Evolutionary conservation across 345 rosid genomes (phyloP), one percentile per base, ranked within the genome.

Genomic region (Corchorus olitorius): DNA sequence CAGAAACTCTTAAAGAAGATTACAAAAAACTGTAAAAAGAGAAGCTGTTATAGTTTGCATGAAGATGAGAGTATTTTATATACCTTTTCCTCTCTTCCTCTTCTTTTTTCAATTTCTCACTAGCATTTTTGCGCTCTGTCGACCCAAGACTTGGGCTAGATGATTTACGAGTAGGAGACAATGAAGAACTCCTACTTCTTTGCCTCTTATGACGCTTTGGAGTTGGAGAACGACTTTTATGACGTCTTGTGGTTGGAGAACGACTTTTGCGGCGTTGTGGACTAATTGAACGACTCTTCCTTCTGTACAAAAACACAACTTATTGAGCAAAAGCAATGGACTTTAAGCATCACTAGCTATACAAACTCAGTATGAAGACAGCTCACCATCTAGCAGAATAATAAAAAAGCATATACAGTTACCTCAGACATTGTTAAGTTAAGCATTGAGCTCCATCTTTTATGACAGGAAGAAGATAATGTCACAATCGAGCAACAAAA

Each of bases 41-140:
- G 70, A 72, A 71, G n/a, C 48, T 33, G 50, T 22, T 55, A 35
- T 10, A 65, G 55, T 33, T 48, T 13, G 33, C 20, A 64, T 43
- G 62, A 43, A 72, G 65, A 75, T 54, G 67, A 35, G 16, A 65
- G 16, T 41, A 58, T 59, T 56, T 59, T 6, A 64, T 84, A 79
- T 91, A 96, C 99, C 99, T 93, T 87, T 86, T 96, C 81, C 86
- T 92, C 84, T 90, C 93, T 83, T 91, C 98, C 78, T 90, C 98
- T 84, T 92, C 97, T 84, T 86, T 88, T 85, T 81, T 91, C 84
- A 89, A 70, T 81, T 89, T 87, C 85, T 91, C 92, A 82, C 58
- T 85, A 54, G 82, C 88, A 89, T 79, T 87, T 83, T 85, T 93
- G 67, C 65, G 87, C 84, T 93, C 95, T 79, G 85, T 76, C 65